Base-by-base conservation (phyloP, 2,329 filamentous ascomycete species). In the Elsinoe batatas region DNA sequence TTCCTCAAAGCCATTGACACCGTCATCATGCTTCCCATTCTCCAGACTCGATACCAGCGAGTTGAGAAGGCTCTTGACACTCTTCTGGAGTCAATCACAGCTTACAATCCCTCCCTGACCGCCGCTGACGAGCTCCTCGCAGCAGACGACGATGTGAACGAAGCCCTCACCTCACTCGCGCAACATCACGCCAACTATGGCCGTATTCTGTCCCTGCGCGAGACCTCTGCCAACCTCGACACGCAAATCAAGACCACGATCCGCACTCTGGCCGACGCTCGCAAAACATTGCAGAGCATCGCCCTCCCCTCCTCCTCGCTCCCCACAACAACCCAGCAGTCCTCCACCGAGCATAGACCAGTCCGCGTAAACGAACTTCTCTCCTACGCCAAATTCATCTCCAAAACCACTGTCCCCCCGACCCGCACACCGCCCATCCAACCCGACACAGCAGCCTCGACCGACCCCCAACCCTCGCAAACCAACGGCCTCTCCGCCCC, bases 31-130 rank as follows among this genome's bases (percentile, higher is more conserved):
- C 69, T 72, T 54, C 64, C 66, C 49, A 58, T 71, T 30, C 68
- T 77, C 32, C 68, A 72, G 30, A 61, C 65, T 12, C 73, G 71
- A 58, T 76, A 75, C 58, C 67, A 72, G 61, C 70, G 74, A 58
- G 65, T 77, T 42, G 74, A 77, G 57, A 66, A 68, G 53, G 73
- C 73, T 4, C 74, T 94, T 17, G 78, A 79, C 11, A 81, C 75
- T 26, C 75, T 94, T 33, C 84, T 90, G 62, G 86, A 90, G 67
- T 91, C 87, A 0, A 85, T 94, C 59, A 79, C 87, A 5, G 87
- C 88, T 61, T 91, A 91, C 71, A 88, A 90, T 64, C 88, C 88
- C 0, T 87, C 85, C 5, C 74, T 80, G 3, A 70, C 76, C 35
- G 80, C 84, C 22, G 86, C 85, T 5, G 74, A 80, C 56, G 85